Evolutionary conservation across 2,329 filamentous ascomycete genomes (phyloP).

Genomic region (Aspergillus ustus): DNA sequence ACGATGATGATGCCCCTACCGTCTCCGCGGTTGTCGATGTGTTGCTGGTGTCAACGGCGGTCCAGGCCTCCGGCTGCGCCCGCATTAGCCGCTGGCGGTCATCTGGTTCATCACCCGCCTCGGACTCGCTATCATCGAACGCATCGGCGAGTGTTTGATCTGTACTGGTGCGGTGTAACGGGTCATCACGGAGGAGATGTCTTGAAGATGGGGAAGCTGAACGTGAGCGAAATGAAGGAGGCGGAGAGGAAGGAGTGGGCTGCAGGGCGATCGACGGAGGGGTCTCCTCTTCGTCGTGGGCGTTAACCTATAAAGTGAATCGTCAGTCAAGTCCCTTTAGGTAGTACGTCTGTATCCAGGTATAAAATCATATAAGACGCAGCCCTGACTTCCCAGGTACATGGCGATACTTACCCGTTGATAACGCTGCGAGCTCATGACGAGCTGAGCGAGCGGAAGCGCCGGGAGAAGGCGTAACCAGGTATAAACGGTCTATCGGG

Average conservation of each 20-base stretch:
- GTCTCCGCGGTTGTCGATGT: constrained; percentile 15
- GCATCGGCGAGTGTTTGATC: constrained; percentile 88
- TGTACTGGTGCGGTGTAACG: constrained; percentile 57
- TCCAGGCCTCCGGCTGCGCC: constrained; percentile 53
- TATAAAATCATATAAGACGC: not conserved
- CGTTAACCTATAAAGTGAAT: constrained; percentile 43
- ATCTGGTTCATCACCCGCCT: constrained; percentile 72
- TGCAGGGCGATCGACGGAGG: constrained; percentile 38
- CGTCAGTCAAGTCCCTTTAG: not conserved
- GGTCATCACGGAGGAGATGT: constrained; percentile 57
- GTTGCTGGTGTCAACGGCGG: constrained; percentile 36
- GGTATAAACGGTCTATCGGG: constrained; percentile 16
- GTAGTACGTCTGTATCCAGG: not conserved
- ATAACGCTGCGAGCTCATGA: constrained; percentile 56
- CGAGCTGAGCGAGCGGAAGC: constrained; percentile 41
- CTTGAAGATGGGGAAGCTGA: constrained; percentile 68
- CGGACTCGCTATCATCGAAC: constrained; percentile 77
- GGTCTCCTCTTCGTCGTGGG: constrained; percentile 47
- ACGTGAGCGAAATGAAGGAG: constrained; percentile 86
- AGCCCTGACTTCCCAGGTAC: constrained; percentile 18
- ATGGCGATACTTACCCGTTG: constrained; percentile 46
- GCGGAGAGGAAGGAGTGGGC: constrained; percentile 47
- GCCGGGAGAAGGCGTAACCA: constrained; percentile 27
- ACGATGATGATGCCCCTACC: constrained; percentile 30
- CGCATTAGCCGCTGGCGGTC: constrained; percentile 87